Conservation (phyloP, 257 asterid genomes). For the Capsicum chinense region DNA sequence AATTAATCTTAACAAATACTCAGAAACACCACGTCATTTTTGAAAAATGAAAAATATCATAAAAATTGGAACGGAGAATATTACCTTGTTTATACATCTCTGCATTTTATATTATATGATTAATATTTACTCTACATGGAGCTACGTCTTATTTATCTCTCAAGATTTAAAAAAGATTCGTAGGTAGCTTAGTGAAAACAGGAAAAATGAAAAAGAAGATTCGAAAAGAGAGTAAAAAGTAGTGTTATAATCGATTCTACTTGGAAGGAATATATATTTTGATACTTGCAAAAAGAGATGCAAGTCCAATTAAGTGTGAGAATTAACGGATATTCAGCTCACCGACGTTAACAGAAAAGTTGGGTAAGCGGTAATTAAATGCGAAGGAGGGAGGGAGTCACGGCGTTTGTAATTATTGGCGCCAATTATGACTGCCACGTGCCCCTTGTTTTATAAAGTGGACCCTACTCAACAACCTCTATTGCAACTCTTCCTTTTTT, state of each 20-base stretch:
- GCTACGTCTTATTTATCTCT: background rate
- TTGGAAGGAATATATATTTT: background rate
- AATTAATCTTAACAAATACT: too few species aligned
- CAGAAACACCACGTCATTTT: too few species aligned
- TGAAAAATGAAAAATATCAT: too few species aligned
- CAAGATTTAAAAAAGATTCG: too few species aligned
- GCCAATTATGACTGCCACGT: slow-evolving; percentile 32
- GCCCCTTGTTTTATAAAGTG: background rate
- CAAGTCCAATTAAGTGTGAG: background rate
- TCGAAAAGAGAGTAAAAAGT: background rate
- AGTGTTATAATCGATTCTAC: background rate
- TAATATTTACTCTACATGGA: background rate
- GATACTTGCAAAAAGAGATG: background rate
- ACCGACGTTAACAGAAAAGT: slow-evolving; percentile 25
- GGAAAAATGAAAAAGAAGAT: background rate
- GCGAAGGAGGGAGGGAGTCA: background rate
- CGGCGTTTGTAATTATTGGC: slow-evolving; percentile 28
- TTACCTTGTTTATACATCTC: too few species aligned
- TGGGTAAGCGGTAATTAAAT: background rate
- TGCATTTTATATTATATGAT: background rate
- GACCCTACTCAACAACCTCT: slow-evolving; percentile 15
- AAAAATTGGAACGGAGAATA: too few species aligned
- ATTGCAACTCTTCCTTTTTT: background rate
- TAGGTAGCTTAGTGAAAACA: background rate
- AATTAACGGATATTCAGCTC: slow-evolving; percentile 7